Evolutionary conservation across 176 grass and related monocot genomes (phyloP).

Genomic region (Oryza rufipogon): DNA sequence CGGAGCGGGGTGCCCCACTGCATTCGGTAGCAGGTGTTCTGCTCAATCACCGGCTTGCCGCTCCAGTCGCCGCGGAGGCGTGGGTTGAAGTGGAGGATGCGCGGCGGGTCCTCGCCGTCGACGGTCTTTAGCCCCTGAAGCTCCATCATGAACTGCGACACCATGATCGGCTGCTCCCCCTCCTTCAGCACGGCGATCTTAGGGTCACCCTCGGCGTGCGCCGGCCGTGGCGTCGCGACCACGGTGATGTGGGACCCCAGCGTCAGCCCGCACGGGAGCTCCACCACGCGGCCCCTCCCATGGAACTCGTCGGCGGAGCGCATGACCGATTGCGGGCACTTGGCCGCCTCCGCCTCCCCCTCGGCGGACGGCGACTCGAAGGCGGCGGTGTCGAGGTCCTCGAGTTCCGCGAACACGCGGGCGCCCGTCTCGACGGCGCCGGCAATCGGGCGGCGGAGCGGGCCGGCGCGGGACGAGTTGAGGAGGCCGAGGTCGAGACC

Average conservation of each 20-base stretch:
- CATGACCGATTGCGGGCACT: conserved; percentile 61
- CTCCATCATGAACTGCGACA: conserved; percentile 99
- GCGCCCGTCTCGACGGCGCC: conserved; percentile 41
- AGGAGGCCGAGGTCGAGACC: conserved; percentile 43
- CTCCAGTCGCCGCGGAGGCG: conserved; percentile 96
- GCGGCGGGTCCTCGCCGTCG: conserved; percentile 93
- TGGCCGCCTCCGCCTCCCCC: background rate
- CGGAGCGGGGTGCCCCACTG: conserved; percentile 86
- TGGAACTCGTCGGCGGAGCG: conserved; percentile 42
- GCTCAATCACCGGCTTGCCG: conserved; percentile 83
- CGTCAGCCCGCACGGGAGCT: conserved; percentile 68
- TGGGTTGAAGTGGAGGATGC: conserved; percentile 94
- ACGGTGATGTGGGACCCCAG: conserved; percentile 78
- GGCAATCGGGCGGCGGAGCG: conserved; percentile 26
- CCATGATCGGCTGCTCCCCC: conserved; percentile 72
- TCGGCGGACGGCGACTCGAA: background rate
- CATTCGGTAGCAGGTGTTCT: conserved; percentile 99
- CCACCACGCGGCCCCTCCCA: conserved; percentile 41
- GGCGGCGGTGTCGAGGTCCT: background rate
- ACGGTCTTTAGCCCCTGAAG: conserved; percentile 83
- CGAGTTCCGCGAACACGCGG: conserved; percentile 38
- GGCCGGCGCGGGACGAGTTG: conserved; percentile 33
- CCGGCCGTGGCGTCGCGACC: conserved; percentile 51
- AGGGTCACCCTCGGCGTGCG: conserved; percentile 54
- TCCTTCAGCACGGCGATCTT: conserved; percentile 53